A percentile compares a stretch with the other conserved stretches of the same genome.
Evolutionary conservation across 768 basidiomycete genomes (phyloP).

Genomic region (Agrocybe pediades): DNA sequence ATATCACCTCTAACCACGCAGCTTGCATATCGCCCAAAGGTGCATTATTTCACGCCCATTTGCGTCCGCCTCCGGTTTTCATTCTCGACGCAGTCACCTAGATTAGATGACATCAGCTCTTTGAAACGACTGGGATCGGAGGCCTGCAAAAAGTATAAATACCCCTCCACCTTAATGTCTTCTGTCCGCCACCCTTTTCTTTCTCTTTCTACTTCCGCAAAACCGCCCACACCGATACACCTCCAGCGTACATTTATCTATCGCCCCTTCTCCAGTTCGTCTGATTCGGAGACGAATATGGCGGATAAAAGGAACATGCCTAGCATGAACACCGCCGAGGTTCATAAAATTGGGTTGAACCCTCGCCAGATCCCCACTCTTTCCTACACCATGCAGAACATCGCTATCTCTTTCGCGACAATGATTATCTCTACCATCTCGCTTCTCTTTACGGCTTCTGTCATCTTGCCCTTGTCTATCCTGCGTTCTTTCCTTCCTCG

Average conservation of each 20-base stretch:
- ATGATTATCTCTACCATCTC: conserved; percentile 16
- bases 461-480: conserved; percentile 23
- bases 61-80: no score
- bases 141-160: not conserved
- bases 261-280: not conserved
- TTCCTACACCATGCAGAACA: conserved; percentile 26
- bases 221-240: not conserved
- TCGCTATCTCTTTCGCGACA: conserved; percentile 23
- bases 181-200: not conserved
- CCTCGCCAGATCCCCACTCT: conserved; percentile 24
- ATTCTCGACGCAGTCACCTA: no score
- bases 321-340: not conserved
- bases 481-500: conserved; percentile 11
- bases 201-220: not conserved
- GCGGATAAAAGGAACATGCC: not conserved
- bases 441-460: conserved; percentile 20
- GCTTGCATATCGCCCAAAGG: no score
- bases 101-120: not conserved
- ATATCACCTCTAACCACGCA: no score
- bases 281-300: not conserved
- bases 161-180: not conserved
- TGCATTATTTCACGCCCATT: no score
- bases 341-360: not conserved
- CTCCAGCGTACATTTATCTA: not conserved
- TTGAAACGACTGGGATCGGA: not conserved